Evolutionary conservation across 2,329 filamentous ascomycete genomes (phyloP).

Genomic region (Paecilomyces formosus): DNA sequence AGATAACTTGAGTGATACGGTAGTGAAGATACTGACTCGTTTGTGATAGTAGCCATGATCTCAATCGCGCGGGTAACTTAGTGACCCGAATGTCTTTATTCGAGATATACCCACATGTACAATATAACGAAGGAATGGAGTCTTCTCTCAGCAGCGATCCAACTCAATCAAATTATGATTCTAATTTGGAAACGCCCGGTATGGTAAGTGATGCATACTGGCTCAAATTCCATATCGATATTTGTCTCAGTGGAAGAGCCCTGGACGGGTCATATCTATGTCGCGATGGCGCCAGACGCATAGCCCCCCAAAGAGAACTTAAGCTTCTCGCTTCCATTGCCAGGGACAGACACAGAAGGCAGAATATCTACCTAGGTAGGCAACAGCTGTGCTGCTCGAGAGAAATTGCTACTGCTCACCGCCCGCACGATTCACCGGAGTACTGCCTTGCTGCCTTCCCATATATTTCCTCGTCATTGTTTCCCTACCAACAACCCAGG

Average conservation of each 20-base stretch:
- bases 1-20: neutral
- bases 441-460: neutral
- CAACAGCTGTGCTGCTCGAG: neutral
- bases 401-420: neutral
- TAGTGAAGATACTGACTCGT: neutral
- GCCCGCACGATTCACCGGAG: neutral
- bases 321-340: neutral
- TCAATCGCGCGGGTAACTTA: neutral
- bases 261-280: neutral
- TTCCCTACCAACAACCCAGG: neutral
- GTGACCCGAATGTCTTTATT: conserved; percentile 1
- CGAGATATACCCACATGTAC: conserved; percentile 1
- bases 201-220: neutral
- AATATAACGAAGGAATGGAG: conserved; percentile 1
- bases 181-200: neutral
- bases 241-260: neutral
- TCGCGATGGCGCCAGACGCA: neutral
- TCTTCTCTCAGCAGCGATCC: conserved; percentile 1
- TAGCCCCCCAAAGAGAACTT: neutral
- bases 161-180: neutral
- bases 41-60: neutral
- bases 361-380: neutral
- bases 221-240: neutral
- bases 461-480: neutral
- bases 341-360: neutral